Evolutionary conservation across 2,329 filamentous ascomycete genomes (phyloP).

Genomic region (Orbilia ellipsospora): DNA sequence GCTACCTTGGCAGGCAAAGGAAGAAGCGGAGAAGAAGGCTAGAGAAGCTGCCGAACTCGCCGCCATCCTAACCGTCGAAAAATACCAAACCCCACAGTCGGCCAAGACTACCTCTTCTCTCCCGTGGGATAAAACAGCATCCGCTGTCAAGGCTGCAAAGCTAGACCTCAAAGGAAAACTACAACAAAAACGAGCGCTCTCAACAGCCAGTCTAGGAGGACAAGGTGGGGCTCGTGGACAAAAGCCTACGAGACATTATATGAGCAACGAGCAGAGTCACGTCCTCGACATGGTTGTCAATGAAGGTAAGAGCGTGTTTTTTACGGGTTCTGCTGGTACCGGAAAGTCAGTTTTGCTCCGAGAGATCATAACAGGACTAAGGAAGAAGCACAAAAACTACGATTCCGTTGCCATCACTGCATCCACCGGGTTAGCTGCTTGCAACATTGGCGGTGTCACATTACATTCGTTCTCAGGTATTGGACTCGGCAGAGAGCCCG

Average conservation of each 20-base stretch:
- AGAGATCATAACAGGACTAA: conserved; percentile 84
- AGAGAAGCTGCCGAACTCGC: conserved; percentile 44
- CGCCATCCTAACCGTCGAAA: conserved; percentile 28
- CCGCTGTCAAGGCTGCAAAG: conserved; percentile 72
- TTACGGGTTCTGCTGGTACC: conserved; percentile 92
- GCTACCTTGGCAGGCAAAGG: conserved; percentile 40
- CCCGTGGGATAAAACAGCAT: conserved; percentile 79
- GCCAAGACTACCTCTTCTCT: conserved; percentile 60
- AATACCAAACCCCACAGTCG: conserved; percentile 56
- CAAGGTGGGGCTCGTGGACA: conserved; percentile 6
- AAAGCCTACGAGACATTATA: conserved; percentile 42
- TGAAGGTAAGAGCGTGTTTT: conserved; percentile 88
- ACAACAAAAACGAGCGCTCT: conserved; percentile 43
- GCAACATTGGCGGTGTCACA: conserved; percentile 95
- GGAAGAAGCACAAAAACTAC: conserved; percentile 80
- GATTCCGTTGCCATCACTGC: conserved; percentile 93
- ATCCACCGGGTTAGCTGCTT: conserved; percentile 93
- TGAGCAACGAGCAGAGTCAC: conserved; percentile 75
- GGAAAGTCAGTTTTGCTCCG: conserved; percentile 97
- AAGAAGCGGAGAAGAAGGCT: conserved; percentile 33
- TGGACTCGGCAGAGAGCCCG: conserved; percentile 90
- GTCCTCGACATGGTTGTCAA: conserved; percentile 86
- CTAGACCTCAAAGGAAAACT: conserved; percentile 48
- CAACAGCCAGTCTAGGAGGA: conserved; percentile 35
- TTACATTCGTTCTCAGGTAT: conserved; percentile 97